Percentiles rank a stretch among this genome's conserved stretches.
Conservation (phyloP, 208 protist genomes). For the Acanthamoeba triangularis region DNA sequence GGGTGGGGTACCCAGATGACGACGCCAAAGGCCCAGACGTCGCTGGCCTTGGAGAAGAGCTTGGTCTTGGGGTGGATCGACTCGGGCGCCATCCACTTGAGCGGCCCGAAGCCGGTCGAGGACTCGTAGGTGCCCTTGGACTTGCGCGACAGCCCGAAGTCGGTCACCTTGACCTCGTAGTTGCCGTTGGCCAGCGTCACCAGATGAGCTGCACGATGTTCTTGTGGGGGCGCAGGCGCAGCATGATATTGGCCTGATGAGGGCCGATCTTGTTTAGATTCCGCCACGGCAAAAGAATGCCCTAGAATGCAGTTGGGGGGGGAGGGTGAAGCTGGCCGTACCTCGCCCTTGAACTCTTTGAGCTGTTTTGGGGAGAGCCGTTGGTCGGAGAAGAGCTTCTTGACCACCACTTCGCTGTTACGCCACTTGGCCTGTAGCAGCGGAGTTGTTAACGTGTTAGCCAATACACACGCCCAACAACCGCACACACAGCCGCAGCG, state of each 20-base stretch:
- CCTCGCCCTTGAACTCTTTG: constrained; percentile 3
- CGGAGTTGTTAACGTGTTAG: not conserved
- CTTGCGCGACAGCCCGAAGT: not conserved
- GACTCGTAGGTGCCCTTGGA: constrained; percentile 17
- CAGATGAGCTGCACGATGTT: not conserved
- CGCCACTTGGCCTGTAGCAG: not conserved
- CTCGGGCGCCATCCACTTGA: not conserved
- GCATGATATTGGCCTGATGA: constrained; percentile 2
- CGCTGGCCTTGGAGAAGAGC: constrained; percentile 4
- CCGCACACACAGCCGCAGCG: not conserved
- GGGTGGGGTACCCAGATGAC: not conserved
- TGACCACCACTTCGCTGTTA: constrained; percentile 1
- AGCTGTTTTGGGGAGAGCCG: not conserved
- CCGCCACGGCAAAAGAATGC: too few relatives aligned
- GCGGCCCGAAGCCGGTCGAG: not conserved
- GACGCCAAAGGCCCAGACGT: not conserved
- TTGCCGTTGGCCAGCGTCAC: constrained; percentile 3
- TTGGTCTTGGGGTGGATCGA: constrained; percentile 13
- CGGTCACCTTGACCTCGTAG: constrained; percentile 17
- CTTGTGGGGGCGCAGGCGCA: not conserved
- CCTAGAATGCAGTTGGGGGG: too few relatives aligned
- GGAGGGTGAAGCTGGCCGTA: too few relatives aligned
- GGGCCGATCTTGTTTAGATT: too few relatives aligned
- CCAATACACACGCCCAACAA: not conserved
- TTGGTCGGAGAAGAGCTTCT: constrained; percentile 18